Base-by-base conservation (phyloP, 1,139 yeast genomes). In the Williopsis jadinii region DNA sequence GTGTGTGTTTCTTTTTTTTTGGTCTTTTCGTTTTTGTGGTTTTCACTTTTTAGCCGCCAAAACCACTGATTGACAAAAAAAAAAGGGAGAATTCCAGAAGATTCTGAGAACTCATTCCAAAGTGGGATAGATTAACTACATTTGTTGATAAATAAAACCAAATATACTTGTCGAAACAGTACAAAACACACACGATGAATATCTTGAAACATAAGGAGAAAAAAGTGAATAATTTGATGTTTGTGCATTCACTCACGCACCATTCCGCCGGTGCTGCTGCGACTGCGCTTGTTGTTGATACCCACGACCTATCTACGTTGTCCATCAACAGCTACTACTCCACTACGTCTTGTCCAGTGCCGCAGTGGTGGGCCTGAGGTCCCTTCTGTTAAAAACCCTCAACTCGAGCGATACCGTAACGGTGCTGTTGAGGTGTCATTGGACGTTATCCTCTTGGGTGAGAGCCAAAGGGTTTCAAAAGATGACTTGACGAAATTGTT, bases 341-440 rank as follows among this genome's bases (percentile, higher is more conserved):
- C 36, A 39, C 52, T 38, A 37, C 48, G 43, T 15, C 24, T 26
- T 32, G 48, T 30, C 55, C 56, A 40, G 45, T 50, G 35, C 41
- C 49, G 19, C 51, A 53, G 53, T 55, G 59, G 59, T 52, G 53
- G 45, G 50, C 56, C 56, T 55, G 59, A 55, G 53, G 59, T 48
- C 39, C 50, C 50, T 43, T 37, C 39, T n/a, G 36, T 49, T 28
- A 55, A 55, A 54, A 53, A 44, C 45, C 58, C 56, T 52, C 57
- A 52, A 40, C 45, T 42, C 19, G 44, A 48, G 11, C 41, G 41
- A 27, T 53, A 52, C 36, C 34, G 32, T 15, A 50, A 40, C 36
- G 34, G 29, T 31, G 30, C 11, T 8, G 52, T 50, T 48, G 59
- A 55, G 58, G 58, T 55, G 39, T 53, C 58, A 51, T 51, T 52